Evolutionary conservation across 805 yeast species (phyloP).

Genomic region (Brettanomyces custersianus): DNA sequence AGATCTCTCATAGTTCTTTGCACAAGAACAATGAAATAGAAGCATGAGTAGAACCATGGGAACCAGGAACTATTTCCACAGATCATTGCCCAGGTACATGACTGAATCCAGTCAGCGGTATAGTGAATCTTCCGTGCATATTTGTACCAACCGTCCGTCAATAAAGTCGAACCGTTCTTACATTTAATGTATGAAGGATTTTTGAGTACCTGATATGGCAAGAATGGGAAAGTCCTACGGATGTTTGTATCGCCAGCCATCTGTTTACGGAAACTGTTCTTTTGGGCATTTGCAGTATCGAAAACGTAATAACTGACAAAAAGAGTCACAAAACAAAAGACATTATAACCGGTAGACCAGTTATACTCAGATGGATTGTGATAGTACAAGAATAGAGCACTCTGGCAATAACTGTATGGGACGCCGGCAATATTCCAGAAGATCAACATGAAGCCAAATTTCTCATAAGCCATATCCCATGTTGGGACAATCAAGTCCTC

Average conservation of each 20-base stretch:
- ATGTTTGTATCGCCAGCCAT: conserved; percentile 69
- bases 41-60: conserved; percentile 94
- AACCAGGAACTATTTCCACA: conserved; percentile 84
- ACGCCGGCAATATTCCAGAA: conserved; percentile 99
- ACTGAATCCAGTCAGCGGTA: conserved; percentile 87
- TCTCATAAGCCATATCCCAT: conserved; percentile 99
- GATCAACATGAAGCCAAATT: conserved; percentile 97
- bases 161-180: conserved; percentile 71
- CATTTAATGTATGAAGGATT: conserved; percentile 83
- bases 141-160: conserved; percentile 91
- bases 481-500: conserved; percentile 96
- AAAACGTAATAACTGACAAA: conserved; percentile 80
- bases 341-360: conserved; percentile 58
- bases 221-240: conserved; percentile 88
- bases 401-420: conserved; percentile 95
- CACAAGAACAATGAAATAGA: conserved; percentile 76
- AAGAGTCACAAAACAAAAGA: conserved; percentile 45
- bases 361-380: conserved; percentile 79
- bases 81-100: conserved; percentile 83
- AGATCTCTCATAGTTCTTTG: conserved; percentile 90
- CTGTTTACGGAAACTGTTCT: conserved; percentile 79
- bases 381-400: conserved; percentile 73
- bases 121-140: conserved; percentile 92
- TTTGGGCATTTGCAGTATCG: conserved; percentile 92
- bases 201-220: conserved; percentile 74